Evolutionary conservation across 148 eudicot genomes (phyloP), one percentile per base, ranked within the genome.

Genomic region (Rhododendron ferrugineum): DNA sequence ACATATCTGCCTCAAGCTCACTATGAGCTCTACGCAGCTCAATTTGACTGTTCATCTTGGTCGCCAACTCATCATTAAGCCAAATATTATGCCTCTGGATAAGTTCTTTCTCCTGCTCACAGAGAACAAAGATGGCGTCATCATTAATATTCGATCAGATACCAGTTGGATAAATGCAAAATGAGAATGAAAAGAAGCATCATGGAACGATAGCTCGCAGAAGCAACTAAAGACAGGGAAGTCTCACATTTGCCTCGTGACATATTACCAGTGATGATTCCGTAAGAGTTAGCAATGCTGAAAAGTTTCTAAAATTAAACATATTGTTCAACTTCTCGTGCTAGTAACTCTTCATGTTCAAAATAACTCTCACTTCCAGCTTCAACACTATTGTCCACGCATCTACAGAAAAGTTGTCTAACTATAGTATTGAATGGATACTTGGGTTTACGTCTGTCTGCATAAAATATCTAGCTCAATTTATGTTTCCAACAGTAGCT

Each of bases 21-120:
- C 88, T 88, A 85, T 92, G 83, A 84, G 80, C 86, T 86, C 84
- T 94, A 26, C 98, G 92, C 86, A 91, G 89, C 89, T 94, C 92
- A 84, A 92, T 84, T 47, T 92, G 90, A 91, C 87, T 88, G 62
- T 93, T 90, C 9, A 90, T 89, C 90, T 95, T 97, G n/a, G 86
- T 56, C 4, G 91, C 90, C 84, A 97, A 84, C 90, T 97, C 99
- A 83, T 94, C 91, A 88, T 97, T 97, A 37, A 97, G 95, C 98
- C 98, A 97, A 75, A 84, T 30, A 87, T 97, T 97, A 89, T 95
- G 98, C 89, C 93, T 95, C 91, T 94, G 96, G 58, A 95, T 85
- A 86, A 95, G 94, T 87, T 95, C 99, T 87, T 97, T 97, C 89
- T 95, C 99, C 93, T 94, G 92, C 75, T 79, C 84, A 77, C 66